Percentiles rank a stretch among this genome's conserved stretches.
Evolutionary conservation across 371 early-diverging fungal genomes (phyloP).

Genomic region (Umbelopsis sp.): DNA sequence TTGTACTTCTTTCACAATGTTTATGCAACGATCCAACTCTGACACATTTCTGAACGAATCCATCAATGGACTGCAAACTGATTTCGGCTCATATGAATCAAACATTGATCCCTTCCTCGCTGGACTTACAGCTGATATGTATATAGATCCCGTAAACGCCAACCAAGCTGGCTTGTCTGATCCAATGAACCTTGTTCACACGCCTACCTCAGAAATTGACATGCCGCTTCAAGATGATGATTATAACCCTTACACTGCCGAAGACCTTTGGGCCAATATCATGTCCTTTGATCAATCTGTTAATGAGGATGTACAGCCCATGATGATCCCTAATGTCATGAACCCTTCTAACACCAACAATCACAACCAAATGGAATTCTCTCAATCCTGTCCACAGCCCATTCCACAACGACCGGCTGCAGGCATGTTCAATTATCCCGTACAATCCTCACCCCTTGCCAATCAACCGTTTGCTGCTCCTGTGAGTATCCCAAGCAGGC

Average conservation of each 20-base stretch:
- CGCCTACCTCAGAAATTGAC: not conserved
- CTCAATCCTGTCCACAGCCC: not conserved
- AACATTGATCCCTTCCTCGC: slow-evolving; percentile 6
- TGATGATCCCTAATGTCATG: slow-evolving; percentile 10
- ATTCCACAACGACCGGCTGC: not conserved
- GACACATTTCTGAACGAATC: slow-evolving; percentile 18
- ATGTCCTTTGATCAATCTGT: slow-evolving; percentile 4
- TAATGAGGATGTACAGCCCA: slow-evolving; percentile 8
- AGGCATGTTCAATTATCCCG: not conserved
- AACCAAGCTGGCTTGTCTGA: not conserved
- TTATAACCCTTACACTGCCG: not conserved
- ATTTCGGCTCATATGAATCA: slow-evolving; percentile 1
- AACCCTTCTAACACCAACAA: not conserved
- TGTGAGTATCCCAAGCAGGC: not conserved
- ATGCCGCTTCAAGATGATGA: not conserved
- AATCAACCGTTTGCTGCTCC: not conserved
- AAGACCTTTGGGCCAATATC: slow-evolving; percentile 16
- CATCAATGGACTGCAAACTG: not conserved
- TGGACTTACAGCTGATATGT: slow-evolving; percentile 10
- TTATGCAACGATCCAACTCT: slow-evolving; percentile 9
- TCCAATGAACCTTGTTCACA: not conserved
- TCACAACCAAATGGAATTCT: not conserved
- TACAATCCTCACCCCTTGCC: not conserved
- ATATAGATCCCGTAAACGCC: not conserved
- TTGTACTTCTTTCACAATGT: not conserved